Conservation (phyloP, 225 moss, liverwort and hornwort species). For the Bryoerythrophyllum caledonicum region DNA sequence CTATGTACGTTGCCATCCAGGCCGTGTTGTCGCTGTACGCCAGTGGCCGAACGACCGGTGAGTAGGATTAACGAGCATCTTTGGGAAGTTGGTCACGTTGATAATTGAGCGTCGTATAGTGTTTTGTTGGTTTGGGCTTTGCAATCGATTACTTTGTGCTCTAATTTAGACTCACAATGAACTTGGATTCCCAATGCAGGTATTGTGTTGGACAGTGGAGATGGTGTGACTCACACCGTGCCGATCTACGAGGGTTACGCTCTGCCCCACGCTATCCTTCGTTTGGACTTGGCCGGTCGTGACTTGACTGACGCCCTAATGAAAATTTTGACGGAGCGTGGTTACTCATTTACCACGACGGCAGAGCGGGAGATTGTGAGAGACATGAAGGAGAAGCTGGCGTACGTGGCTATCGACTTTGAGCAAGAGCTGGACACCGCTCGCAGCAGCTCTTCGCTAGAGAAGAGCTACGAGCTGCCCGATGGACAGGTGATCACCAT, state of each 20-base stretch:
- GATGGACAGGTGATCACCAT: constrained; percentile 82
- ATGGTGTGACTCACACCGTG: constrained; percentile 73
- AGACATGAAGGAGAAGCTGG: constrained; percentile 98
- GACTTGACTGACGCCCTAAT: constrained; percentile 94
- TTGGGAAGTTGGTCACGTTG: too few relatives aligned
- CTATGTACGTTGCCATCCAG: constrained; percentile 76
- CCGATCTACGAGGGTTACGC: constrained; percentile 88
- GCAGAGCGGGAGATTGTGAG: constrained; percentile 97
- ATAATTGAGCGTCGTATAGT: too few relatives aligned
- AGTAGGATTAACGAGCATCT: neutral
- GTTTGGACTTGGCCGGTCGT: constrained; percentile 95
- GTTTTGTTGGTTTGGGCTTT: neutral
- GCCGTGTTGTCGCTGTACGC: constrained; percentile 67
- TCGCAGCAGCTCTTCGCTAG: constrained; percentile 59
- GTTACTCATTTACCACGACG: constrained; percentile 96
- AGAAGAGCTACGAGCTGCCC: constrained; percentile 89
- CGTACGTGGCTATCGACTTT: constrained; percentile 67
- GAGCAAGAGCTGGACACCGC: constrained; percentile 78
- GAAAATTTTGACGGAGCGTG: constrained; percentile 97
- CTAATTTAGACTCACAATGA: neutral
- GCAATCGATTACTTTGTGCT: neutral
- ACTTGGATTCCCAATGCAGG: constrained; percentile 12
- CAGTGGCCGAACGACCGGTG: constrained; percentile 73
- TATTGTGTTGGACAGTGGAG: constrained; percentile 72
- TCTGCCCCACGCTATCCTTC: constrained; percentile 92